phyloP scores from a whole-genome alignment of 805 yeast species.

The Huiozyma sinensis region DNA sequence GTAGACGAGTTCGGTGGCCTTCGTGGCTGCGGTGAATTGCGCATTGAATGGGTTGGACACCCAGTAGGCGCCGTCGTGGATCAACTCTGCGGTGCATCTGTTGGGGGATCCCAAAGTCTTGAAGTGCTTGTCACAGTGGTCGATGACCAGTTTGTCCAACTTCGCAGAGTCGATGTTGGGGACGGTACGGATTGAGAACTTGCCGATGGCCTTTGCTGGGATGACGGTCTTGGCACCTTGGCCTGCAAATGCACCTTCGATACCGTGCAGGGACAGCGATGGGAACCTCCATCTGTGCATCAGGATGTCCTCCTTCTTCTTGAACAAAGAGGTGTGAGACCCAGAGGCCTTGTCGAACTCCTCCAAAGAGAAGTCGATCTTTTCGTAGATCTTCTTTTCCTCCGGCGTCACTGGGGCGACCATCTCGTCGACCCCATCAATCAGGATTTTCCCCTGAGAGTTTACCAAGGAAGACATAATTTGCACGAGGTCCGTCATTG shows the following conservation, averaged over 20 bases:
- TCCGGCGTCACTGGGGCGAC: conserved; percentile 83
- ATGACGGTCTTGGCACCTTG: conserved; percentile 97
- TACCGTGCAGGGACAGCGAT: conserved; percentile 88
- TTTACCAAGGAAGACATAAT: conserved; percentile 71
- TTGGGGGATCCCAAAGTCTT: conserved; percentile 67
- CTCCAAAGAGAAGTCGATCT: conserved; percentile 71
- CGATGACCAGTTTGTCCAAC: conserved; percentile 66
- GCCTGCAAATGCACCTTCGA: conserved; percentile 93
- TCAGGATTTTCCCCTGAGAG: conserved; percentile 67
- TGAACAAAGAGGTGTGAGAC: conserved; percentile 69
- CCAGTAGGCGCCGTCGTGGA: conserved; percentile 97
- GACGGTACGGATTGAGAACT: conserved; percentile 94
- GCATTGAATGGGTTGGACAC: conserved; percentile 87
- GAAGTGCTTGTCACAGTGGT: conserved; percentile 59
- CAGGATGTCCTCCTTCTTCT: conserved; percentile 70
- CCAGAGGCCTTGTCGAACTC: conserved; percentile 88
- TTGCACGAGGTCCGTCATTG: conserved; percentile 84
- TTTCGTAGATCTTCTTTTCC: conserved; percentile 72
- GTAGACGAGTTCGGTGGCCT: conserved; percentile 93
- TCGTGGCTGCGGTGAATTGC: conserved; percentile 84
- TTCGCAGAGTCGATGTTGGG: conserved; percentile 81
- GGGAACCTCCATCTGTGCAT: conserved; percentile 99
- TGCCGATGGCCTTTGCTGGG: conserved; percentile 89
- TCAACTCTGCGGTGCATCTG: conserved; percentile 55
- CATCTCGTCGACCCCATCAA: conserved; percentile 88